Evolutionary conservation across 306 rosid genomes (phyloP), one percentile per base, ranked within the genome.

Genomic region (Cucurbita ficifolia): DNA sequence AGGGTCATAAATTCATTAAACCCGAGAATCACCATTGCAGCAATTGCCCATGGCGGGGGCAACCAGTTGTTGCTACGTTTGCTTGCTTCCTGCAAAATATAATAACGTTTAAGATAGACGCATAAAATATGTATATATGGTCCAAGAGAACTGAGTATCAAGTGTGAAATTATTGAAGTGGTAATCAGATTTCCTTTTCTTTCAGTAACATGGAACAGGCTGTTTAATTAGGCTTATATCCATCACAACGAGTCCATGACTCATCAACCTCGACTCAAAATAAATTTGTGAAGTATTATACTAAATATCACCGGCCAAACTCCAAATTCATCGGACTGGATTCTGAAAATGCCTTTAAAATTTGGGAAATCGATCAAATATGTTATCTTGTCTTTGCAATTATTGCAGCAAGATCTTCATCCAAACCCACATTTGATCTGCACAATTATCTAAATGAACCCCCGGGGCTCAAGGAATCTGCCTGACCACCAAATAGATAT

Each of bases 1-100:
- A 95, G 92, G 22, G 97, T 86, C 97, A 95, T 89, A 79, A 95
- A 95, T 79, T 95, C 99, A 81, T 95, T 95, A 76, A 95, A 95
- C 58, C 99, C 99, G 3, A 95, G 86, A 62, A 95, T 4, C 76
- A 89, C 35, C 84, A 95, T 57, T 48, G 97, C 97, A 81, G 70
- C 80, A 69, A 95, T 95, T 56, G 99, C 97, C 99, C 99, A 95
- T 59, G 99, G 97, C 64, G 99, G 99, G 74, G 99, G 99, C 75
- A 95, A 77, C 97, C 97, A 95, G 88, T 88, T 91, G 96, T 91
- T 95, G 76, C 49, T 88, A 40, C 97, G 94, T 88, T 80, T 95
- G 90, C 83, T 84, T 75, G 99, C 97, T 87, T 95, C 96, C 99
- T 95, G 93, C 79, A 82, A 80, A 81, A 10, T 69, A 69, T 13